Base-by-base conservation (phyloP, 441 rosid species). In the Raphanus hybrid region DNA sequence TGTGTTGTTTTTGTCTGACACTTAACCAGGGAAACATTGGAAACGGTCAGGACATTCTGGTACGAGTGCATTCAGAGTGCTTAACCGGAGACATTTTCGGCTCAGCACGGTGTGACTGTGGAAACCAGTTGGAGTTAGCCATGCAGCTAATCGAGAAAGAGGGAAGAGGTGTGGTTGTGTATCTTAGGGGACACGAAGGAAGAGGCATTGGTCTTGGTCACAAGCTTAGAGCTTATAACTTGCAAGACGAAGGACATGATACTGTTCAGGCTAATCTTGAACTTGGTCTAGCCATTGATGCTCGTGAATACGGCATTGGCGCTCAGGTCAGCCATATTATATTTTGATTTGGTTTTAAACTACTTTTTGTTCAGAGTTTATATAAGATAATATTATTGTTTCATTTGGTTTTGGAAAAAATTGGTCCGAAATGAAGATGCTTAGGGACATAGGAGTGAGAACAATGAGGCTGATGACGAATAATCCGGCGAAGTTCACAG, bases 101-200 rank as follows among this genome's bases (percentile, higher is more conserved):
- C 63, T 93, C 98, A 4, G 94, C 81, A 11, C 80, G 97, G 23
- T 91, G 98, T 34, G 98, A 91, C 65, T 93, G 97, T 34, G 98
- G 98, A 59, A 86, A 86, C 60, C 97, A 93, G 6, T 73, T 93
- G 73, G 90, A 90, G 26, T 71, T 91, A 77, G 92, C 98, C 6
- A 93, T 92, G 97, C 83, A 86, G 43, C 32, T 89, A 16, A 89
- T 93, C 5, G 91, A 92, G 78, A 61, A 90, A 73, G 86, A 85
- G 2, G 94, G 94, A 16, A 77, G 89, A 82, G 98, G 98, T 14
- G 94, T 81, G 0, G 78, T 94, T 7, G 82, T 94, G 69, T 94
- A 94, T 80, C 96, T 92, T 57, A 84, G 97, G 77, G 98, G 97
- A 18, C 98, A 94, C 20, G 96, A 92, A 85, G 98, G 98, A 67